Percentiles rank a stretch among this genome's conserved stretches.
These are phyloP conservation scores for Lasiodiplodia sp. DNA, from an alignment of 2,329 filamentous ascomycete species.

Conservation along the genomic window DNA sequence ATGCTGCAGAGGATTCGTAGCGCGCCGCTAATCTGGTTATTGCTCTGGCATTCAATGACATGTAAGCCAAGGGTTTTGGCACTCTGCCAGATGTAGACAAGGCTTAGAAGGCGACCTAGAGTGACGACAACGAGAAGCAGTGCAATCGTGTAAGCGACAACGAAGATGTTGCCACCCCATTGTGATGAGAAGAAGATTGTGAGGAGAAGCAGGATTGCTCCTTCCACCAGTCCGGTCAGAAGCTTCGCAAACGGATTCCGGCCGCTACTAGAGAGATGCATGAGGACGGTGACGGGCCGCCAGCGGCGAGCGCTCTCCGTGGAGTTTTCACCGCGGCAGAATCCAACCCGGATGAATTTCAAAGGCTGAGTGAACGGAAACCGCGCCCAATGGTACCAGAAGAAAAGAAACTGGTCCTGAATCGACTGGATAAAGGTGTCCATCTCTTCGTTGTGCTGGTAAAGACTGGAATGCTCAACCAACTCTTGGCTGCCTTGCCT, in stretches of 20 bases:
- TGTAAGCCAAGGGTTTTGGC: conserved; percentile 14
- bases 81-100: not conserved
- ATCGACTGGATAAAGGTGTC: not conserved
- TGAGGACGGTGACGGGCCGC: not conserved
- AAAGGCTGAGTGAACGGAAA: not conserved
- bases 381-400: not conserved
- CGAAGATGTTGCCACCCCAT: conserved; percentile 4
- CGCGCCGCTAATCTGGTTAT: conserved; percentile 23
- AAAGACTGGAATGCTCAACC: not conserved
- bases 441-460: not conserved
- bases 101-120: not conserved
- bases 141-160: conserved; percentile 1
- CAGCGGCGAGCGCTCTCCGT: not conserved
- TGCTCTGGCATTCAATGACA: conserved; percentile 22
- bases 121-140: not conserved
- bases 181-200: not conserved
- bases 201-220: not conserved
- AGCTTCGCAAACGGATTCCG: not conserved
- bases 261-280: not conserved
- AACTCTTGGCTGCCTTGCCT: not conserved
- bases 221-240: not conserved
- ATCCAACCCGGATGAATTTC: conserved; percentile 1
- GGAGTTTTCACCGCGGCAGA: not conserved
- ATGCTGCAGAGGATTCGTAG: conserved; percentile 32
- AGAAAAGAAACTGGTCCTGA: not conserved